A percentile compares a stretch with the other conserved stretches of the same genome.
phyloP scores from a whole-genome alignment of 1,284 basidiomycete species.

The Wallemia ichthyophaga region DNA sequence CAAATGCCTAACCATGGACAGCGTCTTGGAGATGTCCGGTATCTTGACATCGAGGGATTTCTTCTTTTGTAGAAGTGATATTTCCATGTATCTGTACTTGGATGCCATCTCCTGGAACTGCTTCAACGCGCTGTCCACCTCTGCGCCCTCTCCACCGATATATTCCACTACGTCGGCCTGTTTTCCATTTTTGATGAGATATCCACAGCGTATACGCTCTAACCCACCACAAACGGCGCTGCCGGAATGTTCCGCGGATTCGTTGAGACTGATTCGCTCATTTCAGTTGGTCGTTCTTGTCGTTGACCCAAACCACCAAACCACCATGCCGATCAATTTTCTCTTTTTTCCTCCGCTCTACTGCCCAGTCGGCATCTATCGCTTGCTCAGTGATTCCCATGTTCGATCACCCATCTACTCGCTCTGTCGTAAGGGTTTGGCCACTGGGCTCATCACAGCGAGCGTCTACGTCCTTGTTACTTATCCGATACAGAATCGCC shows the following conservation, averaged over 20 bases:
- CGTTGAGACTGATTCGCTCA: conserved; percentile 20
- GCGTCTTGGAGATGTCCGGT: conserved; percentile 78
- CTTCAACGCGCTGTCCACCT: conserved; percentile 47
- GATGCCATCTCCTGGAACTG: conserved; percentile 75
- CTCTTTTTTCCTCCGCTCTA: conserved; percentile 41
- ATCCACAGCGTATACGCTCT: conserved; percentile 2
- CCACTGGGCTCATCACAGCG: too few relatives aligned
- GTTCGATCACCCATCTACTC: conserved; percentile 36
- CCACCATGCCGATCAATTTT: conserved; percentile 19
- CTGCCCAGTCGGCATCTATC: conserved; percentile 37
- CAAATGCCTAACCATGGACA: conserved; percentile 62
- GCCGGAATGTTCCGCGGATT: conserved; percentile 79
- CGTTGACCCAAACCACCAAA: too few relatives aligned
- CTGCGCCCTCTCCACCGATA: conserved; percentile 45
- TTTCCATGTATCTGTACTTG: conserved; percentile 96
- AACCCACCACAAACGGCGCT: conserved; percentile 71
- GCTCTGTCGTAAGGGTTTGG: conserved; percentile 1
- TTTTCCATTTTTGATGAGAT: neutral
- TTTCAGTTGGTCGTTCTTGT: conserved; percentile 13
- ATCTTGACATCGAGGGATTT: conserved; percentile 70
- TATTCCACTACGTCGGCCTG: conserved; percentile 62
- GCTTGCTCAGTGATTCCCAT: conserved; percentile 31
- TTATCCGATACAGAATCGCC: neutral
- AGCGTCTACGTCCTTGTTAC: too few relatives aligned
- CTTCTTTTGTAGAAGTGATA: conserved; percentile 47